Percentiles rank a stretch among this genome's conserved stretches.
Conservation (phyloP, 345 rosid species). For the Sisymbrium irio region DNA sequence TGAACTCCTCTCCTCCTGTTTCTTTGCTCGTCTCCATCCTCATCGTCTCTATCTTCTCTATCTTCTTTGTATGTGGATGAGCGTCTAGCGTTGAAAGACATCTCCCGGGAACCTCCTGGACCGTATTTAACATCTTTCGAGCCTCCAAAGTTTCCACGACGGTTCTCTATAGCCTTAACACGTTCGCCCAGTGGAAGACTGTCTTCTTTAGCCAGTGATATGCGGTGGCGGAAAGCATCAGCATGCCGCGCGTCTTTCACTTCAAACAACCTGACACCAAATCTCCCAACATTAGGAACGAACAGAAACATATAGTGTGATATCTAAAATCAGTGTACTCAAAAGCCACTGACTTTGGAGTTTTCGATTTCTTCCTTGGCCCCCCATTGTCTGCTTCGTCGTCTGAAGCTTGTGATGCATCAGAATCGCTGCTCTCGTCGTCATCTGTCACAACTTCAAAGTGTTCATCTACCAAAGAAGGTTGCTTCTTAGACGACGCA, state of each 20-base stretch:
- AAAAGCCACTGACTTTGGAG: slow-evolving; percentile 54
- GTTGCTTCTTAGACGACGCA: slow-evolving; percentile 51
- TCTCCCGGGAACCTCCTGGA: slow-evolving; percentile 86
- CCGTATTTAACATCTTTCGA: slow-evolving; percentile 64
- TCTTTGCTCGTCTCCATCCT: slow-evolving; percentile 29
- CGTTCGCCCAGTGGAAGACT: slow-evolving; percentile 81
- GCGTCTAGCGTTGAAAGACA: slow-evolving; percentile 67
- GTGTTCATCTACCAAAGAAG: slow-evolving; percentile 74
- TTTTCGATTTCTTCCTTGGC: slow-evolving; percentile 49
- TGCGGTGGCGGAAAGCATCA: slow-evolving; percentile 61
- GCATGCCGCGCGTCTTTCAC: slow-evolving; percentile 89
- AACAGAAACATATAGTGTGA: background rate
- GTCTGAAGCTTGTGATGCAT: slow-evolving; percentile 49
- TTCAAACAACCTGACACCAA: slow-evolving; percentile 58
- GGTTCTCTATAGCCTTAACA: slow-evolving; percentile 53
- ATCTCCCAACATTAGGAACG: slow-evolving; percentile 3
- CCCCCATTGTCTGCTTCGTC: slow-evolving; percentile 40
- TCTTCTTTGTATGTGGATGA: slow-evolving; percentile 62
- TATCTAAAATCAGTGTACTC: slow-evolving; percentile 2
- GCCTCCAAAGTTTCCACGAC: slow-evolving; percentile 32
- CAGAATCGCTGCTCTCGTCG: slow-evolving; percentile 62
- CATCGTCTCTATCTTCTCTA: slow-evolving; percentile 41
- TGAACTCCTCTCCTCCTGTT: slow-evolving; percentile 76
- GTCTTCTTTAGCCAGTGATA: slow-evolving; percentile 70
- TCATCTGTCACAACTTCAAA: slow-evolving; percentile 70